Evolutionary conservation across 148 eudicot species (phyloP), one percentile per base, ranked within the genome.

Genomic region (Beta vulgaris): DNA sequence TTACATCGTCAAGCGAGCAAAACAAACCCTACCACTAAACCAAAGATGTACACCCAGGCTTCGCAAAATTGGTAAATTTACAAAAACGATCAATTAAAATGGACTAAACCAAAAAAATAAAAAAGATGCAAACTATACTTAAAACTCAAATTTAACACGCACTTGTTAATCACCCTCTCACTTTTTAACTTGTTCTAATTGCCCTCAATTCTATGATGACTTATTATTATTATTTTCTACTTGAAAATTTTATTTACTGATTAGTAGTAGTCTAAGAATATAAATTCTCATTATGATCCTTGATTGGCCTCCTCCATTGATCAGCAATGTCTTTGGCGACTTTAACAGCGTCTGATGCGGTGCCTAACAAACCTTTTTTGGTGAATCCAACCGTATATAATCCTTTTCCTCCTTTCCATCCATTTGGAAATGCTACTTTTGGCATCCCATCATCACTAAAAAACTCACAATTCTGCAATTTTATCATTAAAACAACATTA

Each of bases 361-460:
- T 80, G 10, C 98, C 98, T 5, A 89, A 86, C n/a, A 94, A 84
- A 5, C 98, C 98, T 81, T 93, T 86, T 81, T 82, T 88, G 11
- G 97, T 90, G 81, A 95, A 92, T 55, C 99, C 99, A 1, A 91
- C 99, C 11, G 96, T 79, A 68, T 90, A 95, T 81, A 95, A 77
- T 49, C 99, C 97, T 19, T 87, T 88, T 65, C 85, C 87, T 42
- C 96, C 98, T 82, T 85, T 94, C 97, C 97, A 94, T 43, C 96
- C 86, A 79, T 86, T 84, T 26, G 98, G 97, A 81, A 91, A 94
- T n/a, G 97, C 85, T 21, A 84, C 76, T 73, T 79, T 91, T 7
- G 99, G 99, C 88, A 92, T 83, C 1, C 99, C 99, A n/a, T 89
- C 84, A 7, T 87, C 87, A 2, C 88, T 83, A 67, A 92, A 95